Conservation (phyloP, 768 basidiomycete genomes). For the Mycena vulgaris region DNA sequence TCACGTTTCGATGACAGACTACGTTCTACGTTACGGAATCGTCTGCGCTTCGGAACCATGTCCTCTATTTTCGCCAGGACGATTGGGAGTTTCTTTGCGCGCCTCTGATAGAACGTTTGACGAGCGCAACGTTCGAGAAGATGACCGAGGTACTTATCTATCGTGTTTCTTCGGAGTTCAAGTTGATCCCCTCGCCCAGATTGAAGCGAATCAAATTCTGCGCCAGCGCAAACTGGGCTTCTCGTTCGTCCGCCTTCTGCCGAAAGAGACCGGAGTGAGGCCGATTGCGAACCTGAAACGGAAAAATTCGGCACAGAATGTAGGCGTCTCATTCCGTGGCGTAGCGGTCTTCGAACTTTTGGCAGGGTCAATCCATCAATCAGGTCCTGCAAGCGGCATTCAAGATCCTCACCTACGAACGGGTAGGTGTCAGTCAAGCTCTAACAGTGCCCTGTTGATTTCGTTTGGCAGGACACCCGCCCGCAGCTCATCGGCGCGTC, state of each 20-base stretch:
- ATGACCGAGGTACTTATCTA: slow-evolving; percentile 71
- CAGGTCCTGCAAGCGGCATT: slow-evolving; percentile 89
- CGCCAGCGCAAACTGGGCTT: slow-evolving; percentile 84
- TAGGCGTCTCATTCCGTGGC: slow-evolving; percentile 25
- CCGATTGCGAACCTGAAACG: slow-evolving; percentile 93
- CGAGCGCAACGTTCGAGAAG: slow-evolving; percentile 76
- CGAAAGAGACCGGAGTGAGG: slow-evolving; percentile 95
- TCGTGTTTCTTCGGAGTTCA: not conserved
- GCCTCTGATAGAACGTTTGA: slow-evolving; percentile 86
- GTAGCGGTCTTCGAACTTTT: not conserved
- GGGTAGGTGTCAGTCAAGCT: slow-evolving; percentile 60
- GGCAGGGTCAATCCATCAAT: slow-evolving; percentile 77
- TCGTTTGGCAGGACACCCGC: slow-evolving; percentile 66
- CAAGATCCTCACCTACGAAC: slow-evolving; percentile 90
- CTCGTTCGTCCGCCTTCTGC: slow-evolving; percentile 90
- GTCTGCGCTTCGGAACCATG: slow-evolving; percentile 83
- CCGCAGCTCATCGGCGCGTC: slow-evolving; percentile 83
- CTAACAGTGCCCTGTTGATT: not conserved
- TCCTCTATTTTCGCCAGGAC: slow-evolving; percentile 94
- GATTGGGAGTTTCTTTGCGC: slow-evolving; percentile 91
- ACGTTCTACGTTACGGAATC: slow-evolving; percentile 97
- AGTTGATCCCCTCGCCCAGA: slow-evolving; percentile 52
- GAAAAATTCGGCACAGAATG: slow-evolving; percentile 54
- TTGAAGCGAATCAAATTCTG: slow-evolving; percentile 75
- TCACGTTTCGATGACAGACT: slow-evolving; percentile 66